Evolutionary conservation across 148 eudicot species (phyloP), one percentile per base, ranked within the genome.

Genomic region (Silene uniflora): DNA sequence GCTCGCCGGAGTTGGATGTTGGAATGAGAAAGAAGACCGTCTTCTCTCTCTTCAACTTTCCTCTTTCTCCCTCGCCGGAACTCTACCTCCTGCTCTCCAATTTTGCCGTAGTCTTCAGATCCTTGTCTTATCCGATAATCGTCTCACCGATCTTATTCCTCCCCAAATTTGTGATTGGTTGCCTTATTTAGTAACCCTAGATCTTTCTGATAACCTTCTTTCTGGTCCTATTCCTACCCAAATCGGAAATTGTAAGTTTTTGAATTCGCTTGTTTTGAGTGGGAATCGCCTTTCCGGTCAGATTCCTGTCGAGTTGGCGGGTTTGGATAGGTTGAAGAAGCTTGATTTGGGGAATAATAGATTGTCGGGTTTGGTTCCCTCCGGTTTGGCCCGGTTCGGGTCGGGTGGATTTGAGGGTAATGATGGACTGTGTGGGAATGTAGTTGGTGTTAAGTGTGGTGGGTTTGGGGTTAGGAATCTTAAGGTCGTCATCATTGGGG

Each of bases 21-120:
- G 98, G 97, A 93, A 93, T 68, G 89, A 89, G 32, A 82, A 80
- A 39, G 94, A 93, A 52, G 91, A 93, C 52, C 91, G 95, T 3
- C 78, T 93, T 14, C 66, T 93, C 60, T 73, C 86, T 32, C 76
- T 93, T 22, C 78, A 83, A 12, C 91, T 89, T 18, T 82, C 79
- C 0, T 81, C 85, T 0, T 68, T 84, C 72, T 29, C 56, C 2
- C 89, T 93, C 72, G 63, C 80, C 44, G 97, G 97, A 4, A 32
- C 11, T 1, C 6, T 93, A 2, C 92, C 98, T 0, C 62, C 79
- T 0, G 78, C 85, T 6, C 71, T 91, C 4, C 86, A 75, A 44
- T 83, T 32, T 68, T 93, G 98, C 62, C 81, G 75, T 27, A 86
- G 80, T 69, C 78, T 93, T 1, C 92, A 88, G 47, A 85, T 54